Conservation (phyloP, 352 stramenopile genomes). For the Phytophthora meadii region DNA sequence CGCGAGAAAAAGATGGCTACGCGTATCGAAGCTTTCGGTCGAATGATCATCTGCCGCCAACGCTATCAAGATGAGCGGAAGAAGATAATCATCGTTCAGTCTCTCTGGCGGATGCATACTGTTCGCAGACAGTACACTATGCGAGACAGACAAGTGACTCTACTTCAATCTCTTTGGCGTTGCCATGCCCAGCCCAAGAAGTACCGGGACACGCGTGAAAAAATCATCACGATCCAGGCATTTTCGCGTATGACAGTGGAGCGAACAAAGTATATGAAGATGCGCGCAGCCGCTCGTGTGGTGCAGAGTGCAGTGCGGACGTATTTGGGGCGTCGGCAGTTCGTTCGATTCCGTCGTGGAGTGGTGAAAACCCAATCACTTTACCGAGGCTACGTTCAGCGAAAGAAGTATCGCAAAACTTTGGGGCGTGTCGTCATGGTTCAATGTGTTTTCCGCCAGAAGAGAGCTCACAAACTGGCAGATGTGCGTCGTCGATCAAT, state of each 20-base stretch:
- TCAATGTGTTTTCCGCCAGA: conserved; percentile 78
- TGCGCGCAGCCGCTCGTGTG: conserved; percentile 55
- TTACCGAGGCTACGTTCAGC: conserved; percentile 65
- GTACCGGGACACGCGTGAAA: conserved; percentile 63
- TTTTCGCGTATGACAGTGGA: conserved; percentile 73
- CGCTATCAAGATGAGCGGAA: conserved; percentile 65
- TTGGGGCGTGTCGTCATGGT: conserved; percentile 67
- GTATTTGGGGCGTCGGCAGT: conserved; percentile 69
- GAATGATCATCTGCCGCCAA: conserved; percentile 82
- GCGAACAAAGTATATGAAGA: conserved; percentile 61
- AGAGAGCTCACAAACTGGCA: conserved; percentile 57
- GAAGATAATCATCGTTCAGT: conserved; percentile 82
- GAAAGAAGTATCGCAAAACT: conserved; percentile 64
- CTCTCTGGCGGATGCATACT: conserved; percentile 81
- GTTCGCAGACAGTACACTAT: conserved; percentile 63
- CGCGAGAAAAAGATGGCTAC: conserved; percentile 90
- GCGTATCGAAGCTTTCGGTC: conserved; percentile 81
- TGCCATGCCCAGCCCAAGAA: conserved; percentile 59
- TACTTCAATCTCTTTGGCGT: conserved; percentile 86
- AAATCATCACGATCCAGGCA: conserved; percentile 73
- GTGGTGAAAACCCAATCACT: conserved; percentile 78
- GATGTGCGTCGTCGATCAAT: conserved; percentile 67
- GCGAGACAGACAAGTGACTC: conserved; percentile 53
- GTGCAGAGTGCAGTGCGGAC: conserved; percentile 79
- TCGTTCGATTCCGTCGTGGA: conserved; percentile 66